Evolutionary conservation across 371 early-diverging fungal species (phyloP).

Genomic region (Mucor mucedo): DNA sequence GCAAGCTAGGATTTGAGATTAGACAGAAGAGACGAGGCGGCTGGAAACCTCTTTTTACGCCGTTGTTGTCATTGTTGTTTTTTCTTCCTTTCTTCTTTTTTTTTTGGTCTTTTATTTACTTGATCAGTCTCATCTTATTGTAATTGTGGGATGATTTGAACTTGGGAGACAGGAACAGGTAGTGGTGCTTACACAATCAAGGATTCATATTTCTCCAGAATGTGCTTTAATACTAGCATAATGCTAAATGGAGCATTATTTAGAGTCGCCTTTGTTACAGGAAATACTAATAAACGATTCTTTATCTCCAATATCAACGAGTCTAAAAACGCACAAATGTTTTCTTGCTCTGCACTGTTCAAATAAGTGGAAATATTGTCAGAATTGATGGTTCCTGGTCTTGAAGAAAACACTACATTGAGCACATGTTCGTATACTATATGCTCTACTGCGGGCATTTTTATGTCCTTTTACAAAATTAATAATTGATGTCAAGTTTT

Average conservation of each 20-base stretch:
- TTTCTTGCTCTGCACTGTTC: neutral
- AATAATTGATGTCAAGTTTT: neutral
- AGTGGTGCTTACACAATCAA: neutral
- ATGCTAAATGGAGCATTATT: neutral
- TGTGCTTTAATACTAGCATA: neutral
- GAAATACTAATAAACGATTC: neutral
- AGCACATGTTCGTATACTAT: neutral
- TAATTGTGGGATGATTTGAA: no score
- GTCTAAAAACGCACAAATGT: no score
- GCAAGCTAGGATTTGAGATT: neutral
- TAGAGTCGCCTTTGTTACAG: slow-evolving; percentile 1
- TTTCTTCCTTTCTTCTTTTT: neutral
- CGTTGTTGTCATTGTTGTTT: neutral
- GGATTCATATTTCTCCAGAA: slow-evolving; percentile 3
- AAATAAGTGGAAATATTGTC: neutral
- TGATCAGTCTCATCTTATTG: neutral
- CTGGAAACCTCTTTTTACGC: neutral
- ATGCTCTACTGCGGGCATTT: neutral
- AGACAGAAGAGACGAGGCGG: neutral
- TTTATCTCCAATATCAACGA: neutral
- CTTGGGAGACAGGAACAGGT: no score
- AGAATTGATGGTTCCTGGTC: neutral
- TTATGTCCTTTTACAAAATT: neutral
- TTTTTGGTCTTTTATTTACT: neutral
- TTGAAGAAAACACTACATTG: neutral